A percentile compares a stretch with the other conserved stretches of the same genome.
phyloP scores from a whole-genome alignment of 768 basidiomycete species.

The Auricularia sp. region DNA sequence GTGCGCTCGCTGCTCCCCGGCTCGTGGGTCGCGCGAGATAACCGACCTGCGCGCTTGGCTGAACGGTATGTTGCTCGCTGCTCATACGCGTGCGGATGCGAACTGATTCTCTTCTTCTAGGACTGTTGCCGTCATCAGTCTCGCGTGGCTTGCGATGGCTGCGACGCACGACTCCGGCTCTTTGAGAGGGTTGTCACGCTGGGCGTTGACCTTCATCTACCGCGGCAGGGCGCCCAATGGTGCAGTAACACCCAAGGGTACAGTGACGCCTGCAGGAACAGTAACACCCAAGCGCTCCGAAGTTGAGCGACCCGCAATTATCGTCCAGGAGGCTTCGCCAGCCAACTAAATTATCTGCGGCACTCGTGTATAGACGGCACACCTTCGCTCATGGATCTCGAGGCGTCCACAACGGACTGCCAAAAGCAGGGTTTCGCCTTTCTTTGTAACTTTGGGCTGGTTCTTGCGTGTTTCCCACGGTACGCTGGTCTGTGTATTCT shows the following conservation, averaged over 20 bases:
- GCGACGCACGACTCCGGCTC: conserved; percentile 52
- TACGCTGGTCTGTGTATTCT: no score
- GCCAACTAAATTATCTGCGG: no score
- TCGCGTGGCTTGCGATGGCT: conserved; percentile 56
- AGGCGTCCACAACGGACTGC: no score
- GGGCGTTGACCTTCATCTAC: conserved; percentile 58
- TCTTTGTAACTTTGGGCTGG: no score
- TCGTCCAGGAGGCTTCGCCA: no score
- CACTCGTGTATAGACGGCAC: no score
- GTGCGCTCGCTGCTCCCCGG: conserved; percentile 54
- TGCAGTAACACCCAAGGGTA: background rate
- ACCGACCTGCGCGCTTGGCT: conserved; percentile 27
- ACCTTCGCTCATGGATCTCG: no score
- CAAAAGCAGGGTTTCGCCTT: no score
- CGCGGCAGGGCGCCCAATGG: background rate
- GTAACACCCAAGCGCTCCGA: no score
- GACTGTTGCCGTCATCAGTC: conserved; percentile 34
- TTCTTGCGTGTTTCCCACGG: no score
- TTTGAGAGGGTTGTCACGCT: conserved; percentile 63
- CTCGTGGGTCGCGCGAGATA: conserved; percentile 38
- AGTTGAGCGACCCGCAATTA: no score
- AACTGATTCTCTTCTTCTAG: background rate
- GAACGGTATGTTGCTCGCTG: conserved; percentile 42
- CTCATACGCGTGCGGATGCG: background rate
- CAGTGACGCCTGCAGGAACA: no score